These are phyloP conservation scores for Penicillium sclerotigenum DNA, from an alignment of 2,329 filamentous ascomycete genomes.

Conservation along the genomic window DNA sequence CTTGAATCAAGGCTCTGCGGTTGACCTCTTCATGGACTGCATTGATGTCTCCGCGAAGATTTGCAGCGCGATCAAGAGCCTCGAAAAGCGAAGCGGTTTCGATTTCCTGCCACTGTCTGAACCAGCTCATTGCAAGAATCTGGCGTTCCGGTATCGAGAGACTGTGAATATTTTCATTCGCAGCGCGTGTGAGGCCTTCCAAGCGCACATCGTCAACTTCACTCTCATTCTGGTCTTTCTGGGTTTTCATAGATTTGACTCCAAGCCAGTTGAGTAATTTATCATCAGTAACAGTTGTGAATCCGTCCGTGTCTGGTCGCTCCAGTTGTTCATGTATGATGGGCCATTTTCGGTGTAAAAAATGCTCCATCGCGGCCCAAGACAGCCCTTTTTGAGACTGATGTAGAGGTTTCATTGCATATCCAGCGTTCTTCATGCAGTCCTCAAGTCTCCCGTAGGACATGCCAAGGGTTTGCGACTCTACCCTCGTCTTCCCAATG, in stretches of 20 bases:
- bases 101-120: neutral
- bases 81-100: conserved; percentile 1
- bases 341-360: neutral
- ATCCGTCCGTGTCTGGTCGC: neutral
- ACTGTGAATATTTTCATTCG: neutral
- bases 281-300: neutral
- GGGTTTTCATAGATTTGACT: neutral
- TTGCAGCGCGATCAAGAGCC: neutral
- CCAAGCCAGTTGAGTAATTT: neutral
- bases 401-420: conserved; percentile 2
- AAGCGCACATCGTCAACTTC: conserved; percentile 1
- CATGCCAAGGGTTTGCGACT: neutral
- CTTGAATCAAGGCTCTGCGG: conserved; percentile 3
- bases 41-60: neutral
- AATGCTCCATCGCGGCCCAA: neutral
- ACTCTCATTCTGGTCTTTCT: neutral
- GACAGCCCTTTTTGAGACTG: conserved; percentile 2
- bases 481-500: conserved; percentile 3
- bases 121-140: conserved; percentile 5
- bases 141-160: neutral
- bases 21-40: conserved; percentile 7
- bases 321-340: neutral
- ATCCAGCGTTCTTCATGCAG: neutral
- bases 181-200: neutral
- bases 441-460: neutral